These are phyloP conservation scores for Gossypium rotundifolium DNA, from an alignment of 345 rosid genomes.

Conservation along the genomic window DNA sequence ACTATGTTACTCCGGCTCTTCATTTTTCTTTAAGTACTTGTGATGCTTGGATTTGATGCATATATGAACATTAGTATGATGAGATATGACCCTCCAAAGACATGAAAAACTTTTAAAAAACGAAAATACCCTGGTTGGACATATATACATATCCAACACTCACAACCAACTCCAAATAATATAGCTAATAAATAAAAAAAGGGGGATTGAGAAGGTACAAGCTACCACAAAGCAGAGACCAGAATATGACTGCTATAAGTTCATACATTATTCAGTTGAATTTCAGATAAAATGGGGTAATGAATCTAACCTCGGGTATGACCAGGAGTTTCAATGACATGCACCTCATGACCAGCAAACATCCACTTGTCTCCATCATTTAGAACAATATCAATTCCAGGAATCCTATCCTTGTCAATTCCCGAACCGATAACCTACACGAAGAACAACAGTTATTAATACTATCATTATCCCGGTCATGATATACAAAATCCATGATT, in stretches of 20 bases:
- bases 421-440: slow-evolving; percentile 89
- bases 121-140: neutral
- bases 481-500: neutral
- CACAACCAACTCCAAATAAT: neutral
- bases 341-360: slow-evolving; percentile 99
- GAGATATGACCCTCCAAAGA: neutral
- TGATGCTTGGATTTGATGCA: neutral
- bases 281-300: neutral
- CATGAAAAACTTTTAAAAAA: neutral
- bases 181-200: neutral
- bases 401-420: slow-evolving; percentile 67
- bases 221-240: neutral
- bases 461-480: neutral
- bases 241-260: neutral
- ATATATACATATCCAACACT: neutral
- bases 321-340: slow-evolving; percentile 85
- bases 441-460: slow-evolving; percentile 4
- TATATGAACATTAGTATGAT: neutral
- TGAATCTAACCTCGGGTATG: slow-evolving; percentile 70
- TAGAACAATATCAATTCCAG: slow-evolving; percentile 84
- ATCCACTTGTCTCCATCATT: slow-evolving; percentile 94
- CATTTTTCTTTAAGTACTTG: neutral
- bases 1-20: neutral
- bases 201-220: neutral
- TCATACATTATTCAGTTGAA: neutral